Conservation (phyloP, 306 rosid species). For the Mimosa bimucronata region DNA sequence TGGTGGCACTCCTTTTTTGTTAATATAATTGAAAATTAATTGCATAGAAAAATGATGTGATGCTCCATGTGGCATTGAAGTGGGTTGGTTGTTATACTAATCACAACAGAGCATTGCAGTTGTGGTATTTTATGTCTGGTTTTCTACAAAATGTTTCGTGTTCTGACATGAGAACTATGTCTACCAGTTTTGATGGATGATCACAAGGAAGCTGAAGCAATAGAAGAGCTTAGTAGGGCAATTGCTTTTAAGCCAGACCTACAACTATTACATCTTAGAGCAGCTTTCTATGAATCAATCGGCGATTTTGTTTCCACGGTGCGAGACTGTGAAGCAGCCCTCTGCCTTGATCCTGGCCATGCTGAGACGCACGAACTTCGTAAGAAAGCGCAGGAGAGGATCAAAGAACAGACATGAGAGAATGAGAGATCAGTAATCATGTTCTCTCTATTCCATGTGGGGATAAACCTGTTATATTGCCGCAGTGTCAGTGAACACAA, state of each 20-base stretch:
- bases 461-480: slow-evolving; percentile 45
- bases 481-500: slow-evolving; percentile 20
- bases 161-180: slow-evolving; percentile 48
- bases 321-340: slow-evolving; percentile 85
- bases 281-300: slow-evolving; percentile 83
- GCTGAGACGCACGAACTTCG: slow-evolving; percentile 67
- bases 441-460: slow-evolving; percentile 30
- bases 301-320: slow-evolving; percentile 57
- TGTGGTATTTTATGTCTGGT: slow-evolving; percentile 6
- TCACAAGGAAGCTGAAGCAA: slow-evolving; percentile 86
- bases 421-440: slow-evolving; percentile 23
- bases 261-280: slow-evolving; percentile 87
- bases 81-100: slow-evolving; percentile 2
- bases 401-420: slow-evolving; percentile 52
- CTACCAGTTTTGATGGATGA: slow-evolving; percentile 90
- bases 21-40: background rate
- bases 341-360: slow-evolving; percentile 78
- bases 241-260: slow-evolving; percentile 77
- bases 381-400: slow-evolving; percentile 51
- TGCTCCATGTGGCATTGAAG: background rate
- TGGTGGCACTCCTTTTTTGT: background rate
- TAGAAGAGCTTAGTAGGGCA: slow-evolving; percentile 74
- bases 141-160: slow-evolving; percentile 9
- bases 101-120: slow-evolving; percentile 20
- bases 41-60: background rate